These are phyloP conservation scores for Saturnispora zaruensis DNA, from an alignment of 805 yeast genomes.

Conservation along the genomic window DNA sequence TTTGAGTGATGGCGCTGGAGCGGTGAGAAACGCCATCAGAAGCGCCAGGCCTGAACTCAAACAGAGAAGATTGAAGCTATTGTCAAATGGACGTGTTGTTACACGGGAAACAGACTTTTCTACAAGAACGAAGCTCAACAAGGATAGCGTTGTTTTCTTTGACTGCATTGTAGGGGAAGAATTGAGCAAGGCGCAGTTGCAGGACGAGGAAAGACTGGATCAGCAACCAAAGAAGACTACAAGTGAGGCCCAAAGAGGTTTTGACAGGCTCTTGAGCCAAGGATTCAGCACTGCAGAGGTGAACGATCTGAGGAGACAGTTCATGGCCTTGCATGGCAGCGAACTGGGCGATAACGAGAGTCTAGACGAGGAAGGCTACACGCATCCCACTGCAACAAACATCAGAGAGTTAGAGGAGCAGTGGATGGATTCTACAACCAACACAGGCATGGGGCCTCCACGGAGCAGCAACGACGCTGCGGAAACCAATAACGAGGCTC, in stretches of 20 bases:
- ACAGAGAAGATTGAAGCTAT: constrained; percentile 48
- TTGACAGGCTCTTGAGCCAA: constrained; percentile 72
- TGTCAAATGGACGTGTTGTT: constrained; percentile 61
- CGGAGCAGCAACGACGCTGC: constrained; percentile 18
- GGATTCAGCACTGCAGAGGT: constrained; percentile 81
- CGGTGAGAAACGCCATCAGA: constrained; percentile 38
- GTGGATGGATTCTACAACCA: constrained; percentile 57
- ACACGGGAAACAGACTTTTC: constrained; percentile 45
- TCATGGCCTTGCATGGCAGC: constrained; percentile 57
- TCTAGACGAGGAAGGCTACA: constrained; percentile 29
- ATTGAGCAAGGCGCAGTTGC: constrained; percentile 45
- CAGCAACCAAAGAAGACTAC: constrained; percentile 44
- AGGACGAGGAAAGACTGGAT: constrained; percentile 52
- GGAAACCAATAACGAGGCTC: neutral
- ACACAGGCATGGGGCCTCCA: neutral
- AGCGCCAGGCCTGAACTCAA: constrained; percentile 22
- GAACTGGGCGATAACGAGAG: constrained; percentile 11
- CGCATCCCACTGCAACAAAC: constrained; percentile 13
- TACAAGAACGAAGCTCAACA: constrained; percentile 19
- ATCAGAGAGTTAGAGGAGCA: constrained; percentile 68
- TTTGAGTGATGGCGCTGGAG: constrained; percentile 28
- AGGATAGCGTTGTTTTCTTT: constrained; percentile 39
- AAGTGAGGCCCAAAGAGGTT: constrained; percentile 68
- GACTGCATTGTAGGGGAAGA: constrained; percentile 76
- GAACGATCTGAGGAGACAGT: constrained; percentile 62